Evolutionary conservation across 768 basidiomycete species (phyloP).

Genomic region (Psilocybe sp.): DNA sequence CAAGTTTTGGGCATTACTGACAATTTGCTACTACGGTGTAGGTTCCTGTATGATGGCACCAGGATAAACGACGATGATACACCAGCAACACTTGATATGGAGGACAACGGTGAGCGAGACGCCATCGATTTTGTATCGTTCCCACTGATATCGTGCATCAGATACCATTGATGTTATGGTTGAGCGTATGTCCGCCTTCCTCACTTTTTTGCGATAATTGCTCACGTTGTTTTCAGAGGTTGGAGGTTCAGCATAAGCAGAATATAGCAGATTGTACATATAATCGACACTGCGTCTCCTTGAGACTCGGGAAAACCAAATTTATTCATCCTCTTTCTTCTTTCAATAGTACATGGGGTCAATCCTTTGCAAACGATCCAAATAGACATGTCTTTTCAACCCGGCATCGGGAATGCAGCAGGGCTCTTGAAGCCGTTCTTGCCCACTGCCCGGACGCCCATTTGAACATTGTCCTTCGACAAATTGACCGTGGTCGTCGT

Average conservation of each 20-base stretch:
- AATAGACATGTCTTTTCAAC: not conserved
- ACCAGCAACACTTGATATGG: slow-evolving; percentile 81
- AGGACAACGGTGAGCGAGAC: slow-evolving; percentile 68
- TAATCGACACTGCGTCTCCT: slow-evolving; percentile 1
- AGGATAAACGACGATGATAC: slow-evolving; percentile 90
- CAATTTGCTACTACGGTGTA: slow-evolving; percentile 24
- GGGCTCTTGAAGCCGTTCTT: slow-evolving; percentile 51
- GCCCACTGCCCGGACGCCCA: slow-evolving; percentile 48
- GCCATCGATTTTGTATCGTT: not conserved
- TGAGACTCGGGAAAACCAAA: not conserved
- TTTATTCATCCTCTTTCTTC: slow-evolving; percentile 4
- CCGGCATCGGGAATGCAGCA: slow-evolving; percentile 37
- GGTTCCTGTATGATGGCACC: slow-evolving; percentile 88
- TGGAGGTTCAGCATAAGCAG: slow-evolving; percentile 29
- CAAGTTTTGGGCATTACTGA: not conserved
- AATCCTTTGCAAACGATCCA: not conserved
- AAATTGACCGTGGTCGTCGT: slow-evolving; percentile 36
- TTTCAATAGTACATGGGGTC: not conserved
- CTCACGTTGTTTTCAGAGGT: slow-evolving; percentile 34
- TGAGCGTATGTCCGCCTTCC: slow-evolving; percentile 55
- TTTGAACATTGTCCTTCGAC: slow-evolving; percentile 51
- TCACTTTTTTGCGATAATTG: slow-evolving; percentile 1
- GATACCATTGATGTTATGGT: slow-evolving; percentile 98
- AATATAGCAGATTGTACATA: too few species aligned
- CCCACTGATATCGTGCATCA: slow-evolving; percentile 20